phyloP scores from a whole-genome alignment of 2,329 filamentous ascomycete species.

The Neonectria coccinea region DNA sequence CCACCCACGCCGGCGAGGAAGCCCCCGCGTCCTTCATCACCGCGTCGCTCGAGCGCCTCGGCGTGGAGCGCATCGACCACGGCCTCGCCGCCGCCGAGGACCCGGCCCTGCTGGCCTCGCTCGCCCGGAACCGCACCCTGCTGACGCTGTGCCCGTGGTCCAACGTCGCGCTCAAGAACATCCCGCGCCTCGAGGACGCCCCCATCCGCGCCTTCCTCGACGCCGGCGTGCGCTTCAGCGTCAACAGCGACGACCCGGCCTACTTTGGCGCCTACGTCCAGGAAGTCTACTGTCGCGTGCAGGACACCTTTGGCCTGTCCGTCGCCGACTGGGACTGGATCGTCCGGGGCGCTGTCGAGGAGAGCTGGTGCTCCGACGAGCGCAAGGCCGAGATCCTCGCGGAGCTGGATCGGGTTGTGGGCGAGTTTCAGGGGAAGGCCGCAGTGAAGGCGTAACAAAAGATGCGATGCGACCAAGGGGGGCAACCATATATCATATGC shows the following conservation, averaged over 20 bases:
- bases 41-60: constrained; percentile 70
- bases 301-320: constrained; percentile 74
- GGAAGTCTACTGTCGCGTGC: constrained; percentile 79
- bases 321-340: constrained; percentile 76
- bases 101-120: constrained; percentile 65
- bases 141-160: constrained; percentile 80
- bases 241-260: constrained; percentile 81
- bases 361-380: constrained; percentile 75
- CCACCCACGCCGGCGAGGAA: constrained; percentile 82
- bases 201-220: constrained; percentile 74
- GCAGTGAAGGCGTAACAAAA: constrained; percentile 17
- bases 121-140: constrained; percentile 69
- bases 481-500: not conserved
- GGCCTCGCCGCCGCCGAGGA: constrained; percentile 75
- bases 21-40: constrained; percentile 75
- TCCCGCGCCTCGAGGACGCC: constrained; percentile 48
- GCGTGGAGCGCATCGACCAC: constrained; percentile 78
- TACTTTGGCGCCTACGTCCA: constrained; percentile 82
- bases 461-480: not conserved
- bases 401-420: constrained; percentile 52
- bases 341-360: constrained; percentile 70
- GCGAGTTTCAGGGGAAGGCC: constrained; percentile 29
- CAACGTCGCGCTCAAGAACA: constrained; percentile 65
- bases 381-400: constrained; percentile 70
- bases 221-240: constrained; percentile 73